Evolutionary conservation across 176 grass and related monocot species (phyloP).

Genomic region (Eragrostis nindensis): DNA sequence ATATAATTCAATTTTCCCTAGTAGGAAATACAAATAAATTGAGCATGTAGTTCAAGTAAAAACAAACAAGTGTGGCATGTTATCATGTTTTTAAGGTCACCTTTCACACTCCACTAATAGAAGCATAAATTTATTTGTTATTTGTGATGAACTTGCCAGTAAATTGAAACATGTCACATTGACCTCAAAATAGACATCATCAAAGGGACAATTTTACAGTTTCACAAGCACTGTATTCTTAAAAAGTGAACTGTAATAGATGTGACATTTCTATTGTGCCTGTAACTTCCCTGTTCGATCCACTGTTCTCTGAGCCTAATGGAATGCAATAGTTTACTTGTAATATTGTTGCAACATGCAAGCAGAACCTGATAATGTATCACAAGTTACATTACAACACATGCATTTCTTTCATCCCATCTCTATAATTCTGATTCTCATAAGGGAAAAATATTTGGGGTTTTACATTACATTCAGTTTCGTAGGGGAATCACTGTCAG

Average conservation of each 20-base stretch:
- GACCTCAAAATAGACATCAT: not conserved
- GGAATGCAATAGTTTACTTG: not conserved
- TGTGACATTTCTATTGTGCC: not conserved
- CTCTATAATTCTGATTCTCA: slow-evolving; percentile 1
- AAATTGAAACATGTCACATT: slow-evolving; percentile 19
- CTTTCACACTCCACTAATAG: not conserved
- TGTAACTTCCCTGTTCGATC: not conserved
- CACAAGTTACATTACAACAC: not conserved
- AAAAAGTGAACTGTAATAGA: not conserved
- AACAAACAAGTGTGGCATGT: not conserved
- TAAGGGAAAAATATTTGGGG: not conserved
- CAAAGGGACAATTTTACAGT: not conserved
- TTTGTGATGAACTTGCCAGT: not conserved
- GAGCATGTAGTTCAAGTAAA: not conserved
- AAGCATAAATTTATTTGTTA: slow-evolving; percentile 6
- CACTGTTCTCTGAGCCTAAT: not conserved
- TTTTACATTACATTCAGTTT: slow-evolving; percentile 28
- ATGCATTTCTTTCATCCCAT: slow-evolving; percentile 26
- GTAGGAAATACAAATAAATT: not conserved
- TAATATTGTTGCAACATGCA: not conserved
- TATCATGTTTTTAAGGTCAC: not conserved
- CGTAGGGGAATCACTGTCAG: slow-evolving; percentile 13
- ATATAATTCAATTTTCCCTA: not conserved
- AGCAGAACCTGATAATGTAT: slow-evolving; percentile 13
- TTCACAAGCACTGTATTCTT: not conserved